phyloP scores from a whole-genome alignment of 2,329 filamentous ascomycete species.

The Trichoderma gracile region DNA sequence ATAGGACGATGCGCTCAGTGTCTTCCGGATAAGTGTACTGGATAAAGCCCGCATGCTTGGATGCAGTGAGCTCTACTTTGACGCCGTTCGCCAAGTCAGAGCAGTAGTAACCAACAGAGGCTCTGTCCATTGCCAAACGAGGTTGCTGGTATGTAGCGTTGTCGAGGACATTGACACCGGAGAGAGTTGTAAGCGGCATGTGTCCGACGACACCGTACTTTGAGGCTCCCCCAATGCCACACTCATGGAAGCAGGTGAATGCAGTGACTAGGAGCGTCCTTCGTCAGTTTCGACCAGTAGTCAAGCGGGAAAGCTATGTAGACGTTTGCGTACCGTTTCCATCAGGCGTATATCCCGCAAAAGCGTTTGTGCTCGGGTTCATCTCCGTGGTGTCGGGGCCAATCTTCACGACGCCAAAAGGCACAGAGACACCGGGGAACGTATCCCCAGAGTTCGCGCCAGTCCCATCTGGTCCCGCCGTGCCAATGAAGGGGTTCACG shows the following conservation, averaged over 20 bases:
- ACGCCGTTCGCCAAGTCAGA: constrained; percentile 52
- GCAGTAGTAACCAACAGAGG: constrained; percentile 56
- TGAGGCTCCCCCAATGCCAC: constrained; percentile 58
- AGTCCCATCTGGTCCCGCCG: constrained; percentile 47
- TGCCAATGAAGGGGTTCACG: constrained; percentile 53
- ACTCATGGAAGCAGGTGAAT: constrained; percentile 56
- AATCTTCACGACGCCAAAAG: constrained; percentile 49
- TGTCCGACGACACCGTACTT: constrained; percentile 59
- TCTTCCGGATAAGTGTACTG: constrained; percentile 51
- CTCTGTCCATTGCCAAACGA: constrained; percentile 43
- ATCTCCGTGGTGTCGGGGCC: constrained; percentile 42
- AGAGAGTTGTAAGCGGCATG: constrained; percentile 46
- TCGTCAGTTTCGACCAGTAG: background rate
- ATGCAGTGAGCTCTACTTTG: constrained; percentile 49
- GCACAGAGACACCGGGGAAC: constrained; percentile 46
- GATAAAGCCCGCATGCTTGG: constrained; percentile 52
- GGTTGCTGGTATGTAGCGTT: constrained; percentile 51
- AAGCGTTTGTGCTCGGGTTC: constrained; percentile 28
- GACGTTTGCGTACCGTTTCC: constrained; percentile 38
- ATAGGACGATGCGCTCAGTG: constrained; percentile 45
- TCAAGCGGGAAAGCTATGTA: background rate
- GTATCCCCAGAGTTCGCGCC: constrained; percentile 47
- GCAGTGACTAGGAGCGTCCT: constrained; percentile 41
- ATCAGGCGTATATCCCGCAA: constrained; percentile 42
- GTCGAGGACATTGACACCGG: constrained; percentile 49